These are phyloP conservation scores for Stephanodiscus triporus DNA, from an alignment of 108 stramenopile species.

Conservation along the genomic window DNA sequence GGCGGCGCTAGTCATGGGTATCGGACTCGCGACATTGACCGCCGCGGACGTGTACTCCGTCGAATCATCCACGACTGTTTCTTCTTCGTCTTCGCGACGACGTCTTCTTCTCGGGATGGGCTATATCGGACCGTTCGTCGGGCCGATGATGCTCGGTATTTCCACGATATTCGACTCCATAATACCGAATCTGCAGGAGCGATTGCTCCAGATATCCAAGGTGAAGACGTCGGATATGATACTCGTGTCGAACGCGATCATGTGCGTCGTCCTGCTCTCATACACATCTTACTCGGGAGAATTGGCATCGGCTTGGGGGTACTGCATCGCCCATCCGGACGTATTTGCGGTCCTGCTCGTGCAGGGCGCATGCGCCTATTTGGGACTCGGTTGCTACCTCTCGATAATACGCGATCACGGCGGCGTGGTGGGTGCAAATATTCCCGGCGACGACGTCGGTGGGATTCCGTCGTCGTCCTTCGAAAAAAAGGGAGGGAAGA, in stretches of 20 bases:
- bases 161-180: slow-evolving; percentile 43
- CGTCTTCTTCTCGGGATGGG: neutral
- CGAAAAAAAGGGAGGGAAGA: neutral
- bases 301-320: slow-evolving; percentile 20
- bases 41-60: slow-evolving; percentile 29
- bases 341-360: slow-evolving; percentile 13
- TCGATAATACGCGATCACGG: slow-evolving; percentile 44
- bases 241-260: slow-evolving; percentile 34
- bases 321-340: slow-evolving; percentile 25
- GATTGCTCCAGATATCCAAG: slow-evolving; percentile 37
- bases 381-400: slow-evolving; percentile 46
- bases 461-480: neutral
- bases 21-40: slow-evolving; percentile 41
- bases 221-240: slow-evolving; percentile 44
- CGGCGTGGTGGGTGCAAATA: slow-evolving; percentile 43
- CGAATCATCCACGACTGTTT: neutral
- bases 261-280: slow-evolving; percentile 36
- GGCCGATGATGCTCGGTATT: slow-evolving; percentile 30
- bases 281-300: slow-evolving; percentile 37
- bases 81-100: neutral
- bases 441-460: neutral
- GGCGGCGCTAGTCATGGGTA: slow-evolving; percentile 48
- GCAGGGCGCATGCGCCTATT: slow-evolving; percentile 40
- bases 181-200: slow-evolving; percentile 47
- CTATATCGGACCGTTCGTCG: slow-evolving; percentile 20